Evolutionary conservation across 805 yeast genomes (phyloP).

Genomic region (Wickerhamomyces bovis): DNA sequence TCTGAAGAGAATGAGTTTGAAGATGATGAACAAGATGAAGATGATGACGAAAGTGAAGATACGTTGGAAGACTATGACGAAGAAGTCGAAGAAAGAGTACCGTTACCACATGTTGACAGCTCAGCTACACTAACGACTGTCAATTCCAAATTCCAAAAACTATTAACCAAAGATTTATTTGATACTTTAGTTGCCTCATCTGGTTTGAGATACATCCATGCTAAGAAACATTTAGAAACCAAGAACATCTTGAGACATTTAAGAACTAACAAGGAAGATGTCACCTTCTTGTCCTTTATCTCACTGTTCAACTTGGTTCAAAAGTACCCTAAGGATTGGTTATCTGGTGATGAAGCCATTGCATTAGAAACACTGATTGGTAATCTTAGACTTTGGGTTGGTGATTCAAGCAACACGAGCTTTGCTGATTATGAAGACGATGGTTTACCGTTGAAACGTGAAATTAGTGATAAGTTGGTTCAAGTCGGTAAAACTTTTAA

Average conservation of each 20-base stretch:
- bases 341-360: slow-evolving; percentile 9
- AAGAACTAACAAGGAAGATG: slow-evolving; percentile 13
- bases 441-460: slow-evolving; percentile 22
- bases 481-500: slow-evolving; percentile 21
- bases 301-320: slow-evolving; percentile 22
- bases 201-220: slow-evolving; percentile 17
- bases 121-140: not conserved
- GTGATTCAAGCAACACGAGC: slow-evolving; percentile 18
- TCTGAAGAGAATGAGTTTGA: slow-evolving; percentile 2
- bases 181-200: slow-evolving; percentile 21
- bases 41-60: not conserved
- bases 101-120: not conserved
- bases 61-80: slow-evolving; percentile 1
- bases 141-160: slow-evolving; percentile 14
- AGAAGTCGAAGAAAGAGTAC: slow-evolving; percentile 5
- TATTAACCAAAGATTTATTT: slow-evolving; percentile 20
- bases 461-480: slow-evolving; percentile 26
- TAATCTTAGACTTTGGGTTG: slow-evolving; percentile 26
- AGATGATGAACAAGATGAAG: slow-evolving; percentile 7
- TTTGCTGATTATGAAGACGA: slow-evolving; percentile 20
- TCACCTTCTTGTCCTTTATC: slow-evolving; percentile 22
- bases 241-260: slow-evolving; percentile 15
- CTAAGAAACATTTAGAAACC: slow-evolving; percentile 12
- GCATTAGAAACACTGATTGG: slow-evolving; percentile 19
- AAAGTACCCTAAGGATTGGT: slow-evolving; percentile 23